Evolutionary conservation across 345 rosid species (phyloP), one percentile per base, ranked within the genome.

Genomic region (Citrus hindsii): DNA sequence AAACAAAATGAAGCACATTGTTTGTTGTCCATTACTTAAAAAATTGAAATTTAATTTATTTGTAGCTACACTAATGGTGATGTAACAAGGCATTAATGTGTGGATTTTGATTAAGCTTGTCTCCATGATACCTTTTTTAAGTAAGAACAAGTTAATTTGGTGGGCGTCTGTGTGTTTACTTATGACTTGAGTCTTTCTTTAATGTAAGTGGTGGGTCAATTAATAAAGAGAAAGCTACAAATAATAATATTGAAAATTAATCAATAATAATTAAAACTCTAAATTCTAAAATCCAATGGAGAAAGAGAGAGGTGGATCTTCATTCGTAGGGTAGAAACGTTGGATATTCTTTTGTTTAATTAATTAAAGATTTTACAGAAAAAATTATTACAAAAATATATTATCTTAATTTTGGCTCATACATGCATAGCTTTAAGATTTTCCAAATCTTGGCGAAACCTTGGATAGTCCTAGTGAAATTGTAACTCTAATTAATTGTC

Each of bases 171-270:
- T 38, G 32, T 59, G 13, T 16, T 37, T 59, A 9, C 24, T 74
- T 27, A 42, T 40, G 69, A 58, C 59, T 13, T 74, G 5, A 62
- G 0, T 35, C 13, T 14, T 55, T 35, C 9, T 67, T 66, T 76
- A 13, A 32, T 55, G 73, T 16, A 35, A 76, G 79, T 67, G 79
- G 65, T 76, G 63, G 71, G n/a, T 48, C 48, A 35, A 30, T 9
- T 32, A 40, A 10, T 24, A 18, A 16, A 30, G 19, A 6, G 32
- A 33, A 59, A 5, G 10, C 37, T 25, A 14, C 13, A 4, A 35
- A 18, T 10, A 7, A 35, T 24, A 66, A 9, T 66, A 66, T 33
- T 30, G 8, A 19, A 25, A 61, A 2, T 27, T 61, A 62, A 74
- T 61, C 28, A 5, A 25, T 19, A 10, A 18, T 70, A 28, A 51